These are phyloP conservation scores for Plantago lanceolata DNA, from an alignment of 305 asterid genomes.

Conservation along the genomic window DNA sequence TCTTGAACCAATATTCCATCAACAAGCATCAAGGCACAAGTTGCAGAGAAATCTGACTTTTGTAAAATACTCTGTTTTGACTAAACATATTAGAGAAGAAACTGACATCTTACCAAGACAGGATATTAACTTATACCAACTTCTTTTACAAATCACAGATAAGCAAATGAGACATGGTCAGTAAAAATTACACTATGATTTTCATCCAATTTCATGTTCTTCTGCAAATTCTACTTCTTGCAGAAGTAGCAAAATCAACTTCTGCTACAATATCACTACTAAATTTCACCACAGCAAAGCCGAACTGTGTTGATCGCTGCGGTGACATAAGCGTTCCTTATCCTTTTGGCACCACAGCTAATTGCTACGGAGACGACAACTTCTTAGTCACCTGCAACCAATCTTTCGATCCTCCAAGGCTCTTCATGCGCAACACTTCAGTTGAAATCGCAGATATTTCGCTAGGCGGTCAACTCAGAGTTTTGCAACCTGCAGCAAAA, in stretches of 20 bases:
- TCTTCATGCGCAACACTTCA: neutral
- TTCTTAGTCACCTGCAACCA: conserved; percentile 22
- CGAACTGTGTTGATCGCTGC: conserved; percentile 17
- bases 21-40: too few relatives aligned
- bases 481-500: neutral
- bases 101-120: too few relatives aligned
- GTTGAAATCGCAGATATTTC: conserved; percentile 6
- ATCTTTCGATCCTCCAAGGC: conserved; percentile 8
- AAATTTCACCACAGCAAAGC: conserved; percentile 6
- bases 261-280: neutral
- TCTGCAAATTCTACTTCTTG: neutral
- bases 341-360: conserved; percentile 22
- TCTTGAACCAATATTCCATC: too few relatives aligned
- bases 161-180: too few relatives aligned
- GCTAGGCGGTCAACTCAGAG: neutral
- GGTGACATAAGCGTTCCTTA: neutral
- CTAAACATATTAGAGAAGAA: too few relatives aligned
- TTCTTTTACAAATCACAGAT: too few relatives aligned
- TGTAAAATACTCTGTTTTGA: too few relatives aligned
- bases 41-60: too few relatives aligned
- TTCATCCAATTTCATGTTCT: too few relatives aligned
- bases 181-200: too few relatives aligned
- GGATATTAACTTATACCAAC: too few relatives aligned
- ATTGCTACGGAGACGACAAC: neutral
- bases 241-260: neutral